phyloP scores from a whole-genome alignment of 768 basidiomycete species.

The Tephrocybe rancida region DNA sequence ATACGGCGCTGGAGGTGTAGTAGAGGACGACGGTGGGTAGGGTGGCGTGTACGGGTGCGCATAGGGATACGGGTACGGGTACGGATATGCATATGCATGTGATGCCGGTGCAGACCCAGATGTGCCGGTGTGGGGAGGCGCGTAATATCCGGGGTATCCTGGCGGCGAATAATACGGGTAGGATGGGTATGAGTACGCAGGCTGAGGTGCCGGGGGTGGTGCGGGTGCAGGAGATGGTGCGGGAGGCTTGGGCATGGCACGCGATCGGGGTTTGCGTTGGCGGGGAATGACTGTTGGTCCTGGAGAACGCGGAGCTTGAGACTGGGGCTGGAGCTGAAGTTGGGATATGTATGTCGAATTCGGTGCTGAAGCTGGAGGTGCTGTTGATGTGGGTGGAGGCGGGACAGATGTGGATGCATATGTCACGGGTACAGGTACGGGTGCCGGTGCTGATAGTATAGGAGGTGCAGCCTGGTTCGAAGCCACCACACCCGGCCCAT shows the following conservation, averaged over 20 bases:
- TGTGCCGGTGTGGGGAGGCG: slow-evolving; percentile 30
- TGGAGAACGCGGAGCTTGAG: not conserved
- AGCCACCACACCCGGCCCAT: too few relatives aligned
- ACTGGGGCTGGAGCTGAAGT: not conserved
- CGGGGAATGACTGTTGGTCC: not conserved
- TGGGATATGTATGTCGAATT: not conserved
- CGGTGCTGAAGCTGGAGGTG: not conserved
- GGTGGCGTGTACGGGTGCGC: not conserved
- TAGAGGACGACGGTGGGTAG: not conserved
- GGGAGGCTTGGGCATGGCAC: not conserved
- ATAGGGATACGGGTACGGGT: slow-evolving; percentile 7
- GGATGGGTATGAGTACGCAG: slow-evolving; percentile 12
- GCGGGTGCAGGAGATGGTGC: slow-evolving; percentile 2
- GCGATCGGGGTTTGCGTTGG: slow-evolving; percentile 6
- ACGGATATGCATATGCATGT: slow-evolving; percentile 17
- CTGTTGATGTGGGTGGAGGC: not conserved
- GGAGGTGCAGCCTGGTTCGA: too few relatives aligned
- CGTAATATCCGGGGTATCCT: slow-evolving; percentile 37
- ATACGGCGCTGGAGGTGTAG: not conserved
- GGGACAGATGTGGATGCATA: not conserved
- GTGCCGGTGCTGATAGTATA: too few relatives aligned
- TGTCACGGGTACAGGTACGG: not conserved
- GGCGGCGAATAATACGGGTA: slow-evolving; percentile 19
- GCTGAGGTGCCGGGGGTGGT: not conserved
- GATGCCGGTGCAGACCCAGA: slow-evolving; percentile 18